Evolutionary conservation across 1,284 basidiomycete species (phyloP).

Genomic region (Ceraceosorus bombacis): DNA sequence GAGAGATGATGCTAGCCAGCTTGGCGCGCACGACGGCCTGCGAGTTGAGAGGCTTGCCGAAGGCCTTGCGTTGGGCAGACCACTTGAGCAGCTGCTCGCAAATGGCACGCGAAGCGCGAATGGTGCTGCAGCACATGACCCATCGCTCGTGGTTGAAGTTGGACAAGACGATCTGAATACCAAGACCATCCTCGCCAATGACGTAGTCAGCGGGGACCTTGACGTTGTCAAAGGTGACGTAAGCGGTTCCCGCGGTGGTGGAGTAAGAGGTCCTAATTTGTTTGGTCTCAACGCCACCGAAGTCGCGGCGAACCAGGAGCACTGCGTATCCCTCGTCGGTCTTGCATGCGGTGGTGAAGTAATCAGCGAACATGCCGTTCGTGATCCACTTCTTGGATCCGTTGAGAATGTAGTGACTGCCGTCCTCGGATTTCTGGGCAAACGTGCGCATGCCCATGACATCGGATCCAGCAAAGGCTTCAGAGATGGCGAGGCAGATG

Average conservation of each 20-base stretch:
- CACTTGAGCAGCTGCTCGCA: slow-evolving; percentile 43
- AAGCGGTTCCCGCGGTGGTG: slow-evolving; percentile 59
- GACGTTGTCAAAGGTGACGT: slow-evolving; percentile 78
- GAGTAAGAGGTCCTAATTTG: slow-evolving; percentile 60
- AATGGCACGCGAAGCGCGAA: slow-evolving; percentile 53
- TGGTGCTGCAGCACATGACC: slow-evolving; percentile 67
- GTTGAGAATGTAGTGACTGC: slow-evolving; percentile 54
- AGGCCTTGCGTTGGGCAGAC: slow-evolving; percentile 47
- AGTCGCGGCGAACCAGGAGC: slow-evolving; percentile 59
- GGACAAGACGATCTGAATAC: slow-evolving; percentile 64
- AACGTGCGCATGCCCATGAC: slow-evolving; percentile 62
- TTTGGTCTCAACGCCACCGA: slow-evolving; percentile 66
- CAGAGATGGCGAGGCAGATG: slow-evolving; percentile 72
- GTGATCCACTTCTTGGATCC: slow-evolving; percentile 70
- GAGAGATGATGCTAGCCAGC: slow-evolving; percentile 75
- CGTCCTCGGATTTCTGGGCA: slow-evolving; percentile 73
- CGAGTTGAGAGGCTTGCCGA: slow-evolving; percentile 60
- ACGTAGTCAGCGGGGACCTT: slow-evolving; percentile 77
- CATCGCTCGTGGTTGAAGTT: slow-evolving; percentile 52
- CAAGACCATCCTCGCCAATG: slow-evolving; percentile 72
- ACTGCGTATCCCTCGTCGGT: slow-evolving; percentile 72
- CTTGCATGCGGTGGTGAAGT: slow-evolving; percentile 52
- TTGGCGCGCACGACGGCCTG: slow-evolving; percentile 78
- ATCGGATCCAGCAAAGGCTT: slow-evolving; percentile 85
- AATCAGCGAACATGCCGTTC: slow-evolving; percentile 59